Base-by-base conservation (phyloP, 768 basidiomycete species). In the Tylopilus rubrobrunneus region DNA sequence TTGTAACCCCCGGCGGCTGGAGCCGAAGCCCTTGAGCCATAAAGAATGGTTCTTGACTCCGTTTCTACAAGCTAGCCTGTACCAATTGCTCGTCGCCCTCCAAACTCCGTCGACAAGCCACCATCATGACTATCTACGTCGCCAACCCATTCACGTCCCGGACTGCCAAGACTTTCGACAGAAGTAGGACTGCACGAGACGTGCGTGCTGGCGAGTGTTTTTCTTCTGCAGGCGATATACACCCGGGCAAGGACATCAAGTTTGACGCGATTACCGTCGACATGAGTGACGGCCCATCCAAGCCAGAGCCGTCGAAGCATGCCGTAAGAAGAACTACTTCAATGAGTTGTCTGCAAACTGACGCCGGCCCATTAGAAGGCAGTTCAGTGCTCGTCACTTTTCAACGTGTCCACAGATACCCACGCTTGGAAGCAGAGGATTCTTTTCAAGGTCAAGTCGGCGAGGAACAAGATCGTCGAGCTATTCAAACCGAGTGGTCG, bases 141-240 rank as follows among this genome's bases (percentile, higher is more conserved):
- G 17, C 21, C 39, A 60, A 56, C 21, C 49, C 41, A 36, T 59
- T 63, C 60, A 65, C 52, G 52, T 43, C 41, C 42, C 56, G 40
- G 40, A 11, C 40, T 23, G n/a, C 15, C 45, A 56, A 43, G 46
- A 37, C 42, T 49, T 34, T 52, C 33, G 28, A 37, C 28, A 50
- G 9, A 15, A 34, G 34, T 15, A 12, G 14, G 34, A 34, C 14
- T 12, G 34, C 12, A 34, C 11, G 34, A 34, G 34, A 34, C 34
- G 34, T 34, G 12, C 34, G 5, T 34, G 14, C 11, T 34, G 34
- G 12, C 12, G 12, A 34, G 34, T 14, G 14, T 12, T 34, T 34
- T 15, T 15, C 34, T 34, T 2, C 5, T 12, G 14, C 2, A 34
- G 34, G 14, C 34, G 14, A 3, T 12, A 34, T 14, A 12, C 5